Evolutionary conservation across 805 yeast genomes (phyloP).

Genomic region (Millerago galiae): DNA sequence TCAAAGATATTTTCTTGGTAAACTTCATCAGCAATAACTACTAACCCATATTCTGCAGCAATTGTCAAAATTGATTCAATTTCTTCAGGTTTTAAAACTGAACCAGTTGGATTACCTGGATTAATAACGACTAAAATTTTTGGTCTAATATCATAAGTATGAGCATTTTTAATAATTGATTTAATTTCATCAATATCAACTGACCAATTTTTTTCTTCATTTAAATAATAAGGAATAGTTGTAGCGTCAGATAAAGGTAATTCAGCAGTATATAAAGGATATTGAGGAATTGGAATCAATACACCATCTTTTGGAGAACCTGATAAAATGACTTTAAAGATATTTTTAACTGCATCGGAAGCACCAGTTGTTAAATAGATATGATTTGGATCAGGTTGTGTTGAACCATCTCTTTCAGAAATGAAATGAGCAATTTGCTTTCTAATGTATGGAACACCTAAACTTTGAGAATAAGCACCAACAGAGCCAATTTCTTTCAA

Average conservation of each 20-base stretch:
- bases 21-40: conserved; percentile 94
- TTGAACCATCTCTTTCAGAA: conserved; percentile 71
- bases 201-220: conserved; percentile 81
- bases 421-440: conserved; percentile 79
- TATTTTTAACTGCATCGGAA: conserved; percentile 81
- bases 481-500: conserved; percentile 67
- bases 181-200: conserved; percentile 65
- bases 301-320: conserved; percentile 63
- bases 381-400: conserved; percentile 49
- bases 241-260: conserved; percentile 77
- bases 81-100: conserved; percentile 58
- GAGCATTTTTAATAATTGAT: conserved; percentile 41
- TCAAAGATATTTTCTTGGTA: conserved; percentile 88
- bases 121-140: conserved; percentile 87
- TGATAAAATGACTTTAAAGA: conserved; percentile 62
- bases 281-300: conserved; percentile 96
- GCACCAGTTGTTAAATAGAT: conserved; percentile 92
- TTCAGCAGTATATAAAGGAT: conserved; percentile 95
- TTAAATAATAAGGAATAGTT: conserved; percentile 79
- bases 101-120: conserved; percentile 99
- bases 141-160: conserved; percentile 49
- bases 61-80: conserved; percentile 68
- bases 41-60: conserved; percentile 81
- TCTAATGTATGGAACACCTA: conserved; percentile 73
- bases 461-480: conserved; percentile 94